phyloP scores from a whole-genome alignment of 2,329 filamentous ascomycete species.

The Colletotrichum caudatum region DNA sequence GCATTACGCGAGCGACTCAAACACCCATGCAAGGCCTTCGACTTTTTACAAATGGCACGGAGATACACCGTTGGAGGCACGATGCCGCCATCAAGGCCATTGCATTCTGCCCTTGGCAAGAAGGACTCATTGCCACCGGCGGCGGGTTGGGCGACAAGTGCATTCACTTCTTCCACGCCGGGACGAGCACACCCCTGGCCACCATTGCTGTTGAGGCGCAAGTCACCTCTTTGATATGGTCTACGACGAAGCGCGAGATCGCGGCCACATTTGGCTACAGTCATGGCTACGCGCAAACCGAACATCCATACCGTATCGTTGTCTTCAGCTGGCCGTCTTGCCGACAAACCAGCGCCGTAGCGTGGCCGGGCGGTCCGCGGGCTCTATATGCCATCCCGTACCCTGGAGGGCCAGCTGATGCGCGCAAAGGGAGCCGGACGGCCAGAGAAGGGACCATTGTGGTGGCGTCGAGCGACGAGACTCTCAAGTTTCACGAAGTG shows the following conservation, averaged over 20 bases:
- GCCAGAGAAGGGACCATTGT: conserved; percentile 75
- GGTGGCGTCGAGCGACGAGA: conserved; percentile 91
- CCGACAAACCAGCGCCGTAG: conserved; percentile 84
- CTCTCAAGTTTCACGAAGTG: conserved; percentile 94
- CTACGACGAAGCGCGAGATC: conserved; percentile 85
- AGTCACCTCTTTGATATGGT: conserved; percentile 94
- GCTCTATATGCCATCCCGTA: conserved; percentile 92
- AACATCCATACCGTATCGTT: conserved; percentile 89
- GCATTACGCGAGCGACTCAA: conserved; percentile 48
- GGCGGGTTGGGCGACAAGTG: conserved; percentile 94
- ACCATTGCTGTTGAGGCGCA: conserved; percentile 94
- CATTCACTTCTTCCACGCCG: conserved; percentile 94
- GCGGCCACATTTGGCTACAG: conserved; percentile 82
- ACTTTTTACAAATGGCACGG: conserved; percentile 65
- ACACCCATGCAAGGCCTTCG: conserved; percentile 54
- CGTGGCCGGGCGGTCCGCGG: conserved; percentile 82
- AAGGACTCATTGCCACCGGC: conserved; percentile 87
- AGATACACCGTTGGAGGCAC: conserved; percentile 81
- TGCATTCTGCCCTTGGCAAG: conserved; percentile 95
- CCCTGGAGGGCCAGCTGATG: conserved; percentile 62
- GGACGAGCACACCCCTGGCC: conserved; percentile 84
- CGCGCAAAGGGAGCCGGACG: conserved; percentile 39
- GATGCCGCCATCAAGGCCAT: conserved; percentile 95
- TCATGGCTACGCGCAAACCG: conserved; percentile 77
- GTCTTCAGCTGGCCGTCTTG: conserved; percentile 97